Base-by-base conservation (phyloP, 2,329 filamentous ascomycete genomes). In the Ophiostoma quercus region DNA sequence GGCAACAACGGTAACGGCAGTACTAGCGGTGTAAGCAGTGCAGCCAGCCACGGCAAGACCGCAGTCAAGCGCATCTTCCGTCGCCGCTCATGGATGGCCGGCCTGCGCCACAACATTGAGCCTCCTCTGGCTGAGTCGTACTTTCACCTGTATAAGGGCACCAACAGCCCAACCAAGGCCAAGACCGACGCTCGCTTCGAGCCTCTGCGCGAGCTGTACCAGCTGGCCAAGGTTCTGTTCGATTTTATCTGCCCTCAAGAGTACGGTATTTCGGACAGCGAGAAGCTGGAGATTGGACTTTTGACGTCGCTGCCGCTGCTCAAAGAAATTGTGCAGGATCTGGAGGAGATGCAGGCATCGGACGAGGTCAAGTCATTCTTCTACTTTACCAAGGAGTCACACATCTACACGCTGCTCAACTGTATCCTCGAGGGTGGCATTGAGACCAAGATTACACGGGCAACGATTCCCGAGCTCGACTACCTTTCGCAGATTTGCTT, bases 201-300 rank as follows among this genome's bases (percentile, higher is more conserved):
- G 74, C 95, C 95, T 72, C 84, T 99, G 62, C 89, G 95, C 72
- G 94, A 99, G 79, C 84, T 99, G 69, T 99, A 98, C 80, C 92
- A 92, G 75, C 84, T 97, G 66, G 92, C 92, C 70, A 99, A 99
- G 80, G 90, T 98, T 14, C 82, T 99, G 16, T 99, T 99, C 76
- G 95, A 99, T 79, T 99, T 97, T 78, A 96, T 99, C 75, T 97
- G 95, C 69, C 95, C 95, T 0, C 95, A 99, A 76, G 95, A 99
- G 79, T 99, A 99, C 77, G 95, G 95, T 69, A 99, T 99, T 74
- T 92, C 91, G 3, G 91, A 97, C 76, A 90, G 88, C 71, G 95
- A 99, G 80, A 99, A 99, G 77, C 86, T 99, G n/a, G 95, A 99
- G 78, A 99, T 99, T 78, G 95, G 95, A 1, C 86, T 99, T 1